These are phyloP conservation scores for Talaromyces trachyspermus DNA, from an alignment of 495 filamentous ascomycete species.

Conservation along the genomic window DNA sequence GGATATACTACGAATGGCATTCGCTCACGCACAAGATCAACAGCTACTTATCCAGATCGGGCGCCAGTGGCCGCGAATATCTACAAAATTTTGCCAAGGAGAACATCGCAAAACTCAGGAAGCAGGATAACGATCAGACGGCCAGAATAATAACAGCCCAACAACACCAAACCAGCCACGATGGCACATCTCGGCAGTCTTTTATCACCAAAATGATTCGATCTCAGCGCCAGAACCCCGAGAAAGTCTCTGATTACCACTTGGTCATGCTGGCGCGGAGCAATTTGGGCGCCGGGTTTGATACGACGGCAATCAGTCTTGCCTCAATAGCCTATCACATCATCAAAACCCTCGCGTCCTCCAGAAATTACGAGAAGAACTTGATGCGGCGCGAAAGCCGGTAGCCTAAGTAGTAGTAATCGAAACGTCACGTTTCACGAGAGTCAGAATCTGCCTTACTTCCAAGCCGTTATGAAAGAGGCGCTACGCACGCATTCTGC, in stretches of 20 bases:
- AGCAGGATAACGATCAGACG: slow-evolving; percentile 10
- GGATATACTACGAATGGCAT: slow-evolving; percentile 41
- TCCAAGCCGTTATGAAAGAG: slow-evolving; percentile 65
- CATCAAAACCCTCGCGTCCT: slow-evolving; percentile 22
- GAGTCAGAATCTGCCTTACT: slow-evolving; percentile 45
- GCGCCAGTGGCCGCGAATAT: slow-evolving; percentile 32
- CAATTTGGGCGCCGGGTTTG: slow-evolving; percentile 48
- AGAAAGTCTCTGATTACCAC: slow-evolving; percentile 44
- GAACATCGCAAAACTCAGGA: slow-evolving; percentile 28
- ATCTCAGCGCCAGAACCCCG: slow-evolving; percentile 48
- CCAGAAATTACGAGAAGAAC: slow-evolving; percentile 34
- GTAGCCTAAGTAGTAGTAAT: slow-evolving; percentile 22
- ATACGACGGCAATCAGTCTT: slow-evolving; percentile 48
- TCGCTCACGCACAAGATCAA: slow-evolving; percentile 31
- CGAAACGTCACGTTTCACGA: neutral
- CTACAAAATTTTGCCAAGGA: slow-evolving; percentile 37
- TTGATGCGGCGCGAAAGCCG: slow-evolving; percentile 30
- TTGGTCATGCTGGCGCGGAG: slow-evolving; percentile 41
- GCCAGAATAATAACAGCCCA: slow-evolving; percentile 4
- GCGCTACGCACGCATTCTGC: slow-evolving; percentile 59
- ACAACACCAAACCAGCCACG: slow-evolving; percentile 28
- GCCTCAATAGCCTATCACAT: slow-evolving; percentile 45
- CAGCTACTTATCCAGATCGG: slow-evolving; percentile 33
- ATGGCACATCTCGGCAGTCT: slow-evolving; percentile 36
- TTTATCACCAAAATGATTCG: slow-evolving; percentile 48